Evolutionary conservation across 1,284 basidiomycete genomes (phyloP), one percentile per base, ranked within the genome.

Genomic region (Rhizoctonia solani): DNA sequence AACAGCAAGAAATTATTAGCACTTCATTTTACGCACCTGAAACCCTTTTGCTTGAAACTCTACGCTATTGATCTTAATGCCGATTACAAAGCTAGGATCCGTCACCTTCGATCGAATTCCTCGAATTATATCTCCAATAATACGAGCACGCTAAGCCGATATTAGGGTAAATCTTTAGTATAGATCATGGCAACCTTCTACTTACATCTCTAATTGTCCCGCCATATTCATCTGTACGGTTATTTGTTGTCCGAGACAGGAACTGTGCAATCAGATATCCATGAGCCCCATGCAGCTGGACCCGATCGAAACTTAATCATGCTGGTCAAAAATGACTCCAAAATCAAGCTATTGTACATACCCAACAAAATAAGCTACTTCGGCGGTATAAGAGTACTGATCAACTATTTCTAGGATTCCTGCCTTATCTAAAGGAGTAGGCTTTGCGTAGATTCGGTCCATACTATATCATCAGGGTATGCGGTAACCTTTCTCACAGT

Each of bases 51-150:
- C 63, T 16, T 69, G 9, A 4, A 69, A 72, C 54, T 79, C 81
- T 23, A 74, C 71, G 21, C 76, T 77, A 72, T 82, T 82, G 63
- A 83, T 75, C 74, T 83, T 83, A 73, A 82, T 80, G 13, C 76
- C 77, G 34, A 83, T 73, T 32, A 82, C 71, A 72, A 84, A 83
- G 63, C 74, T 74, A 27, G 69, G 66, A 30, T 74, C 72, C 9
- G 71, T 74, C 3, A 80, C 76, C 8, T 73, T 73, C 29, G 71
- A 69, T 49, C 76, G 74, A 70, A 80, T 77, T 27, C 71, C 77
- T 16, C 74, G 74, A 44, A 78, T 68, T 34, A 77, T 75, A 29
- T 76, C 74, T 53, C 75, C 72, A 34, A 79, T 69, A 66, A 80
- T 76, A 16, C 78, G 72, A 16, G 73, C 69, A 3, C 79, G 74